phyloP scores from a whole-genome alignment of 2,329 filamentous ascomycete genomes.

The Alternaria ventricosa region DNA sequence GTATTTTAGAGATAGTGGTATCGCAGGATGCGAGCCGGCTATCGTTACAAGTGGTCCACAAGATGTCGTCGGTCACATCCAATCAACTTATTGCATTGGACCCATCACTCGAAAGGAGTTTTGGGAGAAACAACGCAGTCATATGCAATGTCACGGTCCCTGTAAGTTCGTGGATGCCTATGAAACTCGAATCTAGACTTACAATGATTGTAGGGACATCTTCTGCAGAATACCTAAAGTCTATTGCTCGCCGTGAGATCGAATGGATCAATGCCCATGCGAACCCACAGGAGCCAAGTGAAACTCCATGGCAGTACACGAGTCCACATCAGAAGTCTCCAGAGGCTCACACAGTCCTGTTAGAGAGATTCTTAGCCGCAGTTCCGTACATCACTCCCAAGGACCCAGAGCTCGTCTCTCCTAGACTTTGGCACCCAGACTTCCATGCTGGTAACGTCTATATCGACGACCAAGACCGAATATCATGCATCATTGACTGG shows the following conservation, averaged over 20 bases:
- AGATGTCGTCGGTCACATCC: constrained; percentile 18
- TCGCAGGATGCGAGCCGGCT: constrained; percentile 41
- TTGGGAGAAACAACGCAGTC: constrained; percentile 29
- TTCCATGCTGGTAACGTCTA: constrained; percentile 40
- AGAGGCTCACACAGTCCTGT: constrained; percentile 24
- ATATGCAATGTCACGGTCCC: constrained; percentile 32
- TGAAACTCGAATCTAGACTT: constrained; percentile 5
- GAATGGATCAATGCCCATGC: constrained; percentile 38
- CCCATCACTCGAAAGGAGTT: constrained; percentile 33
- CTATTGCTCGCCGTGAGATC: constrained; percentile 44
- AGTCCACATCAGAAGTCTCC: constrained; percentile 35
- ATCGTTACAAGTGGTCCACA: constrained; percentile 22
- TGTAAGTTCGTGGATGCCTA: constrained; percentile 20
- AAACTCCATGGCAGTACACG: constrained; percentile 43
- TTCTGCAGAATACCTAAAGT: constrained; percentile 28
- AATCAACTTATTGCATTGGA: constrained; percentile 31
- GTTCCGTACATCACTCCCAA: constrained; percentile 33
- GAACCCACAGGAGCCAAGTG: constrained; percentile 27
- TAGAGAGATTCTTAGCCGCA: constrained; percentile 28
- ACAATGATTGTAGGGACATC: constrained; percentile 27
- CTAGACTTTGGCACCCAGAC: constrained; percentile 37
- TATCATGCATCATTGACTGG: constrained; percentile 42
- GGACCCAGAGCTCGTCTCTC: constrained; percentile 29
- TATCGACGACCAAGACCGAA: constrained; percentile 26
- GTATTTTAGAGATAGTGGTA: constrained; percentile 30